Evolutionary conservation across 139 green algal species (phyloP).

Genomic region (Chlamydomonas sp.): DNA sequence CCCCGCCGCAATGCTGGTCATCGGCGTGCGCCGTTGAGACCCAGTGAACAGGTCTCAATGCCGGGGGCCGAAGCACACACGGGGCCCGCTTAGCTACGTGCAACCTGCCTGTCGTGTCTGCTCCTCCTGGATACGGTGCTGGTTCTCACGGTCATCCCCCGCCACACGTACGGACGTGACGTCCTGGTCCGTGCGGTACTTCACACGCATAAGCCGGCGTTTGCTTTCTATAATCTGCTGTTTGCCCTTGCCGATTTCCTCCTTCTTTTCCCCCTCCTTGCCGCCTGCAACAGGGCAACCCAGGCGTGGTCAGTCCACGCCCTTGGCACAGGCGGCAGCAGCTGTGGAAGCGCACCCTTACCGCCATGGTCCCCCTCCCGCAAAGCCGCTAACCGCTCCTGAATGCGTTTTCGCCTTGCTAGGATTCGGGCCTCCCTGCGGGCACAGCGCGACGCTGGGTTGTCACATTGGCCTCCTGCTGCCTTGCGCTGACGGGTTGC

Average conservation of each 20-base stretch:
- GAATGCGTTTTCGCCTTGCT: conserved; percentile 64
- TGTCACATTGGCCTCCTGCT: not conserved
- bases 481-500: not conserved
- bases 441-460: not conserved
- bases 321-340: not conserved
- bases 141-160: conserved; percentile 69
- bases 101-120: conserved; percentile 63
- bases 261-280: conserved; percentile 65
- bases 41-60: no score
- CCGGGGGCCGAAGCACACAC: no score
- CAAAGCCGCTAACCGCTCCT: conserved; percentile 65
- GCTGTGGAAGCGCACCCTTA: conserved; percentile 8
- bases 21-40: no score
- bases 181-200: conserved; percentile 61
- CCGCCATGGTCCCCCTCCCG: conserved; percentile 61
- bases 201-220: conserved; percentile 65
- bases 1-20: no score
- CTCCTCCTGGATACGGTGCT: conserved; percentile 70
- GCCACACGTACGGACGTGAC: conserved; percentile 69
- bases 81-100: not conserved
- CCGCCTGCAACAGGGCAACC: conserved; percentile 32
- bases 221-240: conserved; percentile 79
- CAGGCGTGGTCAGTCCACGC: not conserved
- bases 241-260: conserved; percentile 68
- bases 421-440: conserved; percentile 62